phyloP scores from a whole-genome alignment of 2,329 filamentous ascomycete genomes.

The Tolypocladium guangdongense region DNA sequence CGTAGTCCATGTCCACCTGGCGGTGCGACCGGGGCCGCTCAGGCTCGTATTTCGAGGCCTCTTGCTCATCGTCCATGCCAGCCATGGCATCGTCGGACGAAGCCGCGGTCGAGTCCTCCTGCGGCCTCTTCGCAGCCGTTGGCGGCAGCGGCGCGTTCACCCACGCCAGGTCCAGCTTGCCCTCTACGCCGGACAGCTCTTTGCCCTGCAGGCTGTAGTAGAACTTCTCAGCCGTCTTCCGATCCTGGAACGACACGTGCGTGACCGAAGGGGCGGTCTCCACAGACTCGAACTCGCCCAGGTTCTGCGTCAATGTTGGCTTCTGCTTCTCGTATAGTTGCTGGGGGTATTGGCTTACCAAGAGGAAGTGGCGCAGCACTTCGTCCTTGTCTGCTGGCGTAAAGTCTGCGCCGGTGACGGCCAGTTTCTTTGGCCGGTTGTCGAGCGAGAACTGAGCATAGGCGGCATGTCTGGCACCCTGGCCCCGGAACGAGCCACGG shows the following conservation, averaged over 20 bases:
- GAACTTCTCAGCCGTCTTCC: slow-evolving; percentile 61
- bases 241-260: slow-evolving; percentile 53
- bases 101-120: background rate
- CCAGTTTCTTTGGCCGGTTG: slow-evolving; percentile 61
- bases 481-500: slow-evolving; percentile 29
- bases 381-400: slow-evolving; percentile 54
- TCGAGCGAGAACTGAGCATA: slow-evolving; percentile 60
- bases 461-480: slow-evolving; percentile 38
- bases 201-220: slow-evolving; percentile 46
- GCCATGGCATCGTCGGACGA: slow-evolving; percentile 15
- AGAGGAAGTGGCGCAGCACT: slow-evolving; percentile 57
- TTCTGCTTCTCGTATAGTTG: background rate
- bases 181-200: slow-evolving; percentile 49
- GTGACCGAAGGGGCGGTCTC: slow-evolving; percentile 35
- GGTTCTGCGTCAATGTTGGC: slow-evolving; percentile 29
- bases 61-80: slow-evolving; percentile 10
- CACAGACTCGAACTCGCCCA: slow-evolving; percentile 52
- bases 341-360: slow-evolving; percentile 36
- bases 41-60: slow-evolving; percentile 7
- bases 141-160: slow-evolving; percentile 21
- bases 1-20: slow-evolving; percentile 39
- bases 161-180: slow-evolving; percentile 58
- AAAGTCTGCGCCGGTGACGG: slow-evolving; percentile 53
- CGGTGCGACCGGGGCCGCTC: slow-evolving; percentile 14
- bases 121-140: slow-evolving; percentile 6